phyloP scores from a whole-genome alignment of 2,329 filamentous ascomycete species.

The Botryotinia globosa region DNA sequence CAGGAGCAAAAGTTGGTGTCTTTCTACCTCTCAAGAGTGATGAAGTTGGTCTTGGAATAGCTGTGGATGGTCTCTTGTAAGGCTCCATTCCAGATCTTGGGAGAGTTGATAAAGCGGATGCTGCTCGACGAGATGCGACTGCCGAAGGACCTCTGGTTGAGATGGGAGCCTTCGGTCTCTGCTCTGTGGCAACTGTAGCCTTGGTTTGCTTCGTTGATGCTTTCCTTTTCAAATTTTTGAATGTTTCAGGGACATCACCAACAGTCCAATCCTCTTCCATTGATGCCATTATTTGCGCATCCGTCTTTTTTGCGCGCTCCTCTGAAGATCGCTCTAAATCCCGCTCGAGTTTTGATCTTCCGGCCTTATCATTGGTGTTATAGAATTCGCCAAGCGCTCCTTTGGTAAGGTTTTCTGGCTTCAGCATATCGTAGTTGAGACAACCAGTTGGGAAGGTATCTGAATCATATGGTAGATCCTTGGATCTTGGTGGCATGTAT shows the following conservation, averaged over 20 bases:
- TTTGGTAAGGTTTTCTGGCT: conserved; percentile 57
- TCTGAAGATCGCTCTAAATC: conserved; percentile 52
- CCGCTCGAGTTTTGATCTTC: conserved; percentile 60
- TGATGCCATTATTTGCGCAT: conserved; percentile 65
- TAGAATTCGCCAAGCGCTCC: conserved; percentile 45
- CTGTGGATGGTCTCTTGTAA: conserved; percentile 38
- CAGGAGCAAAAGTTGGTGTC: conserved; percentile 45
- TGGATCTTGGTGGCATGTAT: conserved; percentile 77
- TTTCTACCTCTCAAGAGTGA: conserved; percentile 24
- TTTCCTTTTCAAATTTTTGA: conserved; percentile 36
- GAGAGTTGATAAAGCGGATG: conserved; percentile 49
- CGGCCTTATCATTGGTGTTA: conserved; percentile 65
- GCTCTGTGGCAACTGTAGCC: conserved; percentile 22
- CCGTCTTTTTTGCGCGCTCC: conserved; percentile 50
- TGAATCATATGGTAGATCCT: conserved; percentile 64
- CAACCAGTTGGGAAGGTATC: conserved; percentile 61
- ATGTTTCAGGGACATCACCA: conserved; percentile 52
- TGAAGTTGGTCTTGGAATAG: conserved; percentile 36
- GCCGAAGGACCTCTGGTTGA: conserved; percentile 46
- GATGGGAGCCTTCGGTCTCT: conserved; percentile 27
- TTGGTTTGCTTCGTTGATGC: conserved; percentile 22
- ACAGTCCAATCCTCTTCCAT: conserved; percentile 62
- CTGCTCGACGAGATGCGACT: conserved; percentile 54
- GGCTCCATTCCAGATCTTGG: conserved; percentile 36
- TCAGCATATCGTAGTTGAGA: conserved; percentile 56